These are phyloP conservation scores for Leptographium procerum DNA, from an alignment of 2,329 filamentous ascomycete species.

Conservation along the genomic window DNA sequence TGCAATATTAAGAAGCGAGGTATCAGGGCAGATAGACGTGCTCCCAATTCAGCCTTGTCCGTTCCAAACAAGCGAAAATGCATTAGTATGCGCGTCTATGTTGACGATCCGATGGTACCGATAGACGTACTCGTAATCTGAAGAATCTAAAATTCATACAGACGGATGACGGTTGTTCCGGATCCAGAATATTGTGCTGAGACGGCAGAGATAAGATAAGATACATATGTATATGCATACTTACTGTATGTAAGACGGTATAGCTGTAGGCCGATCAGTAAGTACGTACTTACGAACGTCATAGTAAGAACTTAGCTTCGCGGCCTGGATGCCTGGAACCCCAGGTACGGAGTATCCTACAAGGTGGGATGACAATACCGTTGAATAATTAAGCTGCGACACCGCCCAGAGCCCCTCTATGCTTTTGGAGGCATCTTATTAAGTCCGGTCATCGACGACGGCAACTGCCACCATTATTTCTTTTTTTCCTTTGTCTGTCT, in stretches of 20 bases:
- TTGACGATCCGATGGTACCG: too few relatives aligned
- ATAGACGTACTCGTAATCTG: too few relatives aligned
- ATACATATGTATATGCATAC: not conserved
- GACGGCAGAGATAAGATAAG: too few relatives aligned
- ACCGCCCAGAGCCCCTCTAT: not conserved
- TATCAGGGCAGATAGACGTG: too few relatives aligned
- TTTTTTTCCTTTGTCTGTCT: not conserved
- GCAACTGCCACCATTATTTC: not conserved
- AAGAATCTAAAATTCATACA: not conserved
- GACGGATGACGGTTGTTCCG: too few relatives aligned
- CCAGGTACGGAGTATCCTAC: not conserved
- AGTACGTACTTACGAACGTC: not conserved
- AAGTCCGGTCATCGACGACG: not conserved
- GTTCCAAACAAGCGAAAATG: not conserved
- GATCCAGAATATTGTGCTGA: too few relatives aligned
- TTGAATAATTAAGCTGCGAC: not conserved
- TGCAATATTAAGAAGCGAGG: not conserved
- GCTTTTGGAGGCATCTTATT: not conserved
- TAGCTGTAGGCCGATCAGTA: not conserved
- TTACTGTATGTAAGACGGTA: not conserved
- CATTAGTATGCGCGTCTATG: not conserved
- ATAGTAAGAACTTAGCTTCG: not conserved
- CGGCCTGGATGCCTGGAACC: not conserved
- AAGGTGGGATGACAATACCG: not conserved
- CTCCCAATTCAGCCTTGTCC: not conserved